Base-by-base conservation (phyloP, 2,329 filamentous ascomycete genomes). In the Microdochium nivale region DNA sequence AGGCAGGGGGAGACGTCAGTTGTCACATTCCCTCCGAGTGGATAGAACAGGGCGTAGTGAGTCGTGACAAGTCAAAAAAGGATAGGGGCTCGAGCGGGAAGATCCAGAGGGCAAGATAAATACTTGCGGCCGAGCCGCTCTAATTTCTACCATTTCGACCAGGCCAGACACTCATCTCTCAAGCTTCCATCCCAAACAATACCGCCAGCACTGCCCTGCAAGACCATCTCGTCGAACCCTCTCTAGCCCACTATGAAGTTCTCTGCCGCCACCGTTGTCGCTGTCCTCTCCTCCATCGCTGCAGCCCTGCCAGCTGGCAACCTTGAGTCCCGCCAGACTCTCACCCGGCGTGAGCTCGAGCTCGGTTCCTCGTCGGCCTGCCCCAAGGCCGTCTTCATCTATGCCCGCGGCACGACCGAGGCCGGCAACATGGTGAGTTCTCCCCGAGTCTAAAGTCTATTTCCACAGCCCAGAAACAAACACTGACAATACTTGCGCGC, bases 361-460 rank as follows among this genome's bases (percentile, higher is more conserved):
- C 48, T 52, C 5, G 66, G 65, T 27, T 60, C 52, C 47, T 55
- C 57, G 16, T 55, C 57, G 44, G 56, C 58, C 35, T 72, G 70
- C 56, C 69, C 69, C 2, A 54, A 52, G 5, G 65, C 63, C 13
- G 63, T 59, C 13, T 64, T 69, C 14, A 65, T 68, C 48, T 67
- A 67, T 48, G 65, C 66, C 3, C 63, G 67, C 23, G 67, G 62
- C 0, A 65, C 66, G 0, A 64, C 63, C 13, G 67, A 69, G 52
- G 13, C 53, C 1, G 66, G 65, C 25, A 67, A 67, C 49, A 62
- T 66, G 60, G 66, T 67, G 51, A 37, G 70, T 49, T 49, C 25
- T 19, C 16, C 13, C 19, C 8, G 19, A 5, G 14, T 40, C 35
- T 16, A 63, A 44, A 9, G 27, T n/a, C n/a, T n/a, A n/a, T 40